A percentile compares a stretch with the other conserved stretches of the same genome.
Conservation (phyloP, 169 alveolate species). For the Cryptosporidium muris region DNA sequence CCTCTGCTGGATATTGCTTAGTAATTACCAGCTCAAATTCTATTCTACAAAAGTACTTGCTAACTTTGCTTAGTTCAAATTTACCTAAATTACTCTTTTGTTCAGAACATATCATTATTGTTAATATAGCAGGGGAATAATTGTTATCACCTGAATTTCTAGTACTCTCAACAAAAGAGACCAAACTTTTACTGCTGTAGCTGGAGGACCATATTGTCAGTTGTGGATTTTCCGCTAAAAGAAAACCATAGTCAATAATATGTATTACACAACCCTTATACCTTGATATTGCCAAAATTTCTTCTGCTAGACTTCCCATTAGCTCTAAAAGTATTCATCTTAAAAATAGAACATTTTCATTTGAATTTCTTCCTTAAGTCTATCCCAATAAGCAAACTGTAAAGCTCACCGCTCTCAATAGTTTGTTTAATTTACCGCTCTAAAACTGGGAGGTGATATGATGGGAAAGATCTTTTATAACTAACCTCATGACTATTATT, state of each 20-base stretch:
- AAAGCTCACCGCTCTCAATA: background rate
- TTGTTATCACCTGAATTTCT: background rate
- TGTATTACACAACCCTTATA: conserved; percentile 15
- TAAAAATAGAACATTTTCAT: background rate
- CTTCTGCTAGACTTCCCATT: conserved; percentile 6
- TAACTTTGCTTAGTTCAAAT: too few relatives aligned
- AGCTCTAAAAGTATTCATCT: background rate
- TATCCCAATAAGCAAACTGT: too few relatives aligned
- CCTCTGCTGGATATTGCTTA: conserved; percentile 16
- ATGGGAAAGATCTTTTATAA: background rate
- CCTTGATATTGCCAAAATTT: conserved; percentile 27
- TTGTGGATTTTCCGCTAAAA: conserved; percentile 15
- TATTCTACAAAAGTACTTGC: conserved; percentile 1
- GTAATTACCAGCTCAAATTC: conserved; percentile 28
- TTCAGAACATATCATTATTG: background rate
- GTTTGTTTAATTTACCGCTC: background rate
- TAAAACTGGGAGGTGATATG: background rate
- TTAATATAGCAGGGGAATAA: background rate
- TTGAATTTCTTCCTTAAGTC: background rate
- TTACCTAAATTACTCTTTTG: background rate
- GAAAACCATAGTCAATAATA: conserved; percentile 57
- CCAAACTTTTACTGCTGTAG: conserved; percentile 30
- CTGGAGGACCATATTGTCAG: background rate
- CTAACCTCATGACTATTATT: too few relatives aligned
- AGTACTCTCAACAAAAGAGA: conserved; percentile 24